phyloP scores from a whole-genome alignment of 1,284 basidiomycete genomes.

The Apiotrichum siamense region DNA sequence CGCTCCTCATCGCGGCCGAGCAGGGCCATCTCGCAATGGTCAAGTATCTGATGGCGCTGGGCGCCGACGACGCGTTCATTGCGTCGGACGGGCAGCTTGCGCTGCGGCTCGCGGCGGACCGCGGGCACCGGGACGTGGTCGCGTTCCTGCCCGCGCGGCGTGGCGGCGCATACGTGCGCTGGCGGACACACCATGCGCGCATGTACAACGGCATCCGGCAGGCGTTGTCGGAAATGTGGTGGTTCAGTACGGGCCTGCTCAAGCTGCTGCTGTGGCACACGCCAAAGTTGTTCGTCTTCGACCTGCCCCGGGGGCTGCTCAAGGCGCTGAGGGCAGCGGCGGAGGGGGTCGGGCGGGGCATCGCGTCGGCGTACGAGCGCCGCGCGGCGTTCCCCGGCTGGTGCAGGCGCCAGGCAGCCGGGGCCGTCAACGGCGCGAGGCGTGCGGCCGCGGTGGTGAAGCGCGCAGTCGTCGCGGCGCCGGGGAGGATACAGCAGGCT shows the following conservation, averaged over 20 bases:
- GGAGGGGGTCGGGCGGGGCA: too few species aligned
- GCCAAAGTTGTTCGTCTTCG: neutral
- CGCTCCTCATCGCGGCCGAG: conserved; percentile 75
- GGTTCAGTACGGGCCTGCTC: neutral
- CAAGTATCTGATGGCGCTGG: conserved; percentile 56
- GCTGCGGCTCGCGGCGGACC: conserved; percentile 7
- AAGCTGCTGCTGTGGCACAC: neutral
- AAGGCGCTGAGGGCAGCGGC: neutral
- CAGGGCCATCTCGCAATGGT: conserved; percentile 61
- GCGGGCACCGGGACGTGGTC: conserved; percentile 5
- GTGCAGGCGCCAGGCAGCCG: neutral
- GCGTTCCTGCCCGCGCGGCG: conserved; percentile 6
- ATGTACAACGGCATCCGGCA: neutral
- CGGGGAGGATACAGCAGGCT: neutral
- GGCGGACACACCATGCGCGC: neutral
- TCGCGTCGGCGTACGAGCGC: neutral
- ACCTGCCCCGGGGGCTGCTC: neutral
- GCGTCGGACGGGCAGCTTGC: conserved; percentile 15
- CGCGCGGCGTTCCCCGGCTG: neutral
- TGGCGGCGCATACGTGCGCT: conserved; percentile 4
- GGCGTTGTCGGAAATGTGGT: neutral
- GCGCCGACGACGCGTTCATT: conserved; percentile 53
- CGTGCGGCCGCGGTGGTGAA: neutral
- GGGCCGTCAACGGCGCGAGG: neutral
- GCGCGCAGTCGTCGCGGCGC: neutral